Evolutionary conservation across 768 basidiomycete genomes (phyloP).

Genomic region (Russula abietina): DNA sequence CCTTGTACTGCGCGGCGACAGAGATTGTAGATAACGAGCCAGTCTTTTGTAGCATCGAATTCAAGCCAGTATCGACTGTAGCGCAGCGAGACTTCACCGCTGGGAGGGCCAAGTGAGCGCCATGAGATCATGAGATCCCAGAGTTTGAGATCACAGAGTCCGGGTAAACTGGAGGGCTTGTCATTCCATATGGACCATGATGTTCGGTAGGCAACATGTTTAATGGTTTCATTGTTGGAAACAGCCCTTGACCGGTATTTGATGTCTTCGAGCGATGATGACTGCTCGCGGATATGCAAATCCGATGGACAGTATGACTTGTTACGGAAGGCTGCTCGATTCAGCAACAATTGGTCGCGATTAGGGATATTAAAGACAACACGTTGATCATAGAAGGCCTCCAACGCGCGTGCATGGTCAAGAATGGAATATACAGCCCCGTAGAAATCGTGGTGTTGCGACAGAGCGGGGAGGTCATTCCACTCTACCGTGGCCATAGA

Average conservation of each 20-base stretch:
- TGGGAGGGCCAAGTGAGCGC: background rate
- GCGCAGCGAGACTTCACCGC: background rate
- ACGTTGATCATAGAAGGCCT: background rate
- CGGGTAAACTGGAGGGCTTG: background rate
- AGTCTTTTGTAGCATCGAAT: slow-evolving; percentile 5
- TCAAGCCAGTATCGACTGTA: slow-evolving; percentile 18
- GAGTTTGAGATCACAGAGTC: background rate
- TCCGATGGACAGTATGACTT: slow-evolving; percentile 6
- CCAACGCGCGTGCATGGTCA: slow-evolving; percentile 1
- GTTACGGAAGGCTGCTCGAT: slow-evolving; percentile 6
- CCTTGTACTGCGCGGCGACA: background rate
- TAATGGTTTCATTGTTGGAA: background rate
- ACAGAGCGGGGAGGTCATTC: slow-evolving; percentile 11
- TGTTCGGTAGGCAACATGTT: background rate
- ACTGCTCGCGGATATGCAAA: background rate
- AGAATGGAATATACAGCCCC: background rate
- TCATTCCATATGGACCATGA: slow-evolving; percentile 7
- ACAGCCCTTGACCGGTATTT: slow-evolving; percentile 9
- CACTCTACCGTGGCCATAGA: slow-evolving; percentile 4
- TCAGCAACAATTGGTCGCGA: background rate
- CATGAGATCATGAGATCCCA: background rate
- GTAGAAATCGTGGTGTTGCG: slow-evolving; percentile 12
- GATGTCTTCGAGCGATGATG: background rate
- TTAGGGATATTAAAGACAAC: background rate
- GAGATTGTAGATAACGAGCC: slow-evolving; percentile 10